Evolutionary conservation across 1,139 yeast species (phyloP), one percentile per base, ranked within the genome.

Genomic region (Pichia sp.): DNA sequence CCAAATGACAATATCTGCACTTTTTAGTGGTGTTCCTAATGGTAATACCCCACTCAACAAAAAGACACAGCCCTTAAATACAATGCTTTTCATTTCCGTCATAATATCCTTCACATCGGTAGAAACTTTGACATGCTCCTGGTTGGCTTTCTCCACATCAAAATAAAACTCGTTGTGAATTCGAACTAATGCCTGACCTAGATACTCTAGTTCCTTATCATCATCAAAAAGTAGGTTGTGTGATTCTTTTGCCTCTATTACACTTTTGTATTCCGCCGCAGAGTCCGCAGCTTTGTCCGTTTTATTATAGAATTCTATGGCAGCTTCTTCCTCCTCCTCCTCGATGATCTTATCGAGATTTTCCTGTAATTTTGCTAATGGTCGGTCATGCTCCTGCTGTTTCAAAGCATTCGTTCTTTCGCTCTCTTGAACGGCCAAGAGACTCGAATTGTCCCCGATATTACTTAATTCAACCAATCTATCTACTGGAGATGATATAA

Each of bases 1-100:
- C 97, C 98, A 91, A 26, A 85, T 82, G 1, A 91, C 97, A 48
- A 93, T 87, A 66, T 89, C 96, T 19, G 88, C 87, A 46, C 76
- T 70, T 51, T 85, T 84, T 19, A 87, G 71, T 54, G 82, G 79
- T 6, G 84, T 76, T 1, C 95, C 95, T 18, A 87, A 66, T 1
- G 97, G 97, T 21, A 93, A 78, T 16, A 91, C 76, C 0, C 98
- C 98, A 1, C 96, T 86, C 62, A 93, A 86, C 26, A 93, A 74
- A 52, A 93, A 80, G 0, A 82, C 81, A 46, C 85, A 78, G 2
- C 85, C 93, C 41, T 77, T 70, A 57, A 93, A 80, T 2, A 89
- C 90, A 53, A 73, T 66, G 18, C 73, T 69, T 65, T 90, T 91
- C 78, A 91, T 76, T 21, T 70, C 65, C 1, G 95, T 96, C 68